phyloP scores from a whole-genome alignment of 2,329 filamentous ascomycete genomes.

The Colletotrichum melonis region DNA sequence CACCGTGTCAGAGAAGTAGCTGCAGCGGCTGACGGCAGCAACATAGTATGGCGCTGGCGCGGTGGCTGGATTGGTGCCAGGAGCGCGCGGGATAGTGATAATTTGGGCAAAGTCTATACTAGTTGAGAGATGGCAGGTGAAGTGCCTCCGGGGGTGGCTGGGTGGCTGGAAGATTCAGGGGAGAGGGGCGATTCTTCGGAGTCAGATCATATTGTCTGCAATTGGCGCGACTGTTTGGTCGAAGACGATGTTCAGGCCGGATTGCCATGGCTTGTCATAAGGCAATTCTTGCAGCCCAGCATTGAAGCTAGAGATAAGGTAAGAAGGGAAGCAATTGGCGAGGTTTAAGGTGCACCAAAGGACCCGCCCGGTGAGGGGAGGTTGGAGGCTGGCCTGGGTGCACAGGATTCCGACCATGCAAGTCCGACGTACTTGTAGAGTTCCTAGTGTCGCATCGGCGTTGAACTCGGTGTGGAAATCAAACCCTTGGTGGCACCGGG shows the following conservation, averaged over 20 bases:
- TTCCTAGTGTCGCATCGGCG: not conserved
- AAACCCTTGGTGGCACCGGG: slow-evolving; percentile 17
- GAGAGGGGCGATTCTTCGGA: not conserved
- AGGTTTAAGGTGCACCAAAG: not conserved
- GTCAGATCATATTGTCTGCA: slow-evolving; percentile 1
- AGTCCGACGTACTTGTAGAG: not conserved
- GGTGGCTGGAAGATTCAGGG: slow-evolving; percentile 12
- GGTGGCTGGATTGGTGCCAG: slow-evolving; percentile 29
- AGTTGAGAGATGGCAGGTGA: slow-evolving; percentile 14
- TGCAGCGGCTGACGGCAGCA: slow-evolving; percentile 33
- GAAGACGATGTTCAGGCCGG: not conserved
- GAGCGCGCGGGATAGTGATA: slow-evolving; percentile 24
- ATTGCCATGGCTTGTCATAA: not conserved
- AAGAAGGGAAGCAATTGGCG: slow-evolving; percentile 1
- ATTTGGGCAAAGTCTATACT: slow-evolving; percentile 13
- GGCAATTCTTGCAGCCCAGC: slow-evolving; percentile 10
- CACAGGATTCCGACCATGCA: slow-evolving; percentile 19
- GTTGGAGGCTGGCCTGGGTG: slow-evolving; percentile 1
- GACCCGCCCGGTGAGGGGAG: too few relatives aligned
- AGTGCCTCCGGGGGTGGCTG: slow-evolving; percentile 20
- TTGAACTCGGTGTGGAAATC: not conserved
- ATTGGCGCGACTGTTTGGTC: not conserved
- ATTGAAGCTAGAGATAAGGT: slow-evolving; percentile 7
- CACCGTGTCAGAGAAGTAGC: slow-evolving; percentile 28
- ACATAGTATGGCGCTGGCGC: slow-evolving; percentile 18